phyloP scores from a whole-genome alignment of 2,329 filamentous ascomycete species.

The Botrytis pseudocinerea region DNA sequence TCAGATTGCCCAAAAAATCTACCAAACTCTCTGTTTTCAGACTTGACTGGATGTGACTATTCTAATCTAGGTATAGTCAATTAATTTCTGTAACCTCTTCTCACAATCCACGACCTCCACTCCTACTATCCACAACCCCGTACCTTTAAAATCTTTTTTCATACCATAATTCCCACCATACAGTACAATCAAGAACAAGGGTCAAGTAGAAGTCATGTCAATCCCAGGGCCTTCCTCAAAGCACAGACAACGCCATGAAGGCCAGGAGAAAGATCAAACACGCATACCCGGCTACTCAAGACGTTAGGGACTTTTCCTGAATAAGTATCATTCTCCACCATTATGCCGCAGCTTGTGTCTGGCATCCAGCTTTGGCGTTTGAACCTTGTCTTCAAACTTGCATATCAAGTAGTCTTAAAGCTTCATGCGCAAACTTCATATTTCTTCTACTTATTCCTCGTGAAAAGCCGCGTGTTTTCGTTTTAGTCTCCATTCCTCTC shows the following conservation, averaged over 20 bases:
- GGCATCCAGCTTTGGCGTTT: slow-evolving; percentile 35
- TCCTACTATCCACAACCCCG: not conserved
- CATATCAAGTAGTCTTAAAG: slow-evolving; percentile 31
- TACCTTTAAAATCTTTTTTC: not conserved
- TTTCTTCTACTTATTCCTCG: slow-evolving; percentile 21
- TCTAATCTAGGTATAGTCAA: not conserved
- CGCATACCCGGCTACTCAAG: slow-evolving; percentile 23
- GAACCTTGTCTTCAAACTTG: slow-evolving; percentile 30
- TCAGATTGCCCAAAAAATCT: not conserved
- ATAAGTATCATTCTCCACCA: slow-evolving; percentile 31
- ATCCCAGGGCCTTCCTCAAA: not conserved
- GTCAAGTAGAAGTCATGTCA: not conserved
- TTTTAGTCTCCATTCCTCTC: slow-evolving; percentile 24
- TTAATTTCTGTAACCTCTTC: not conserved
- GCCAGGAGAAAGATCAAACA: slow-evolving; percentile 20
- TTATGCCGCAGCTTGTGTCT: slow-evolving; percentile 38
- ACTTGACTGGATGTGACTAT: not conserved
- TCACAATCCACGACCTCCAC: not conserved
- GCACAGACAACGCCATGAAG: slow-evolving; percentile 33
- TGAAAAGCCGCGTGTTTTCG: slow-evolving; percentile 34
- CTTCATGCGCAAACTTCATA: slow-evolving; percentile 35
- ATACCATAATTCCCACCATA: not conserved
- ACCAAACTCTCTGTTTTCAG: not conserved
- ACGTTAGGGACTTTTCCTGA: slow-evolving; percentile 30
- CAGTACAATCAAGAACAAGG: not conserved